These are phyloP conservation scores for Erysimum cheiranthoides DNA, from an alignment of 345 rosid species.

Conservation along the genomic window DNA sequence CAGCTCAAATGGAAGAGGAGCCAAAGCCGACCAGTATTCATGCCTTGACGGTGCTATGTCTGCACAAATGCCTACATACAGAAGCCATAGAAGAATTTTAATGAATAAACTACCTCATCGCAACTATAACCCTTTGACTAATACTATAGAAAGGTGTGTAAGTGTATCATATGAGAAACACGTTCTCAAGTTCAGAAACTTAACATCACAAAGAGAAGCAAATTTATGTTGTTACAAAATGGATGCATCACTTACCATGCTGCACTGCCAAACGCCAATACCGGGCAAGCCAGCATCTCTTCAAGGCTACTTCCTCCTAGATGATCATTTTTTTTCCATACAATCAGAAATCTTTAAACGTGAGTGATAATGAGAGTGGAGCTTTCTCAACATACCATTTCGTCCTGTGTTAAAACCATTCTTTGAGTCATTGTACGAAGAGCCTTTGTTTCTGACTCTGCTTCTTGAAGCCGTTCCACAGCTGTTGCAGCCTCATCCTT, in stretches of 20 bases:
- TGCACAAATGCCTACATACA: slow-evolving; percentile 68
- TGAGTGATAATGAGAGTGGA: slow-evolving; percentile 13
- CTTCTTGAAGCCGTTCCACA: slow-evolving; percentile 69
- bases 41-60: slow-evolving; percentile 82
- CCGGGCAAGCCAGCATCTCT: slow-evolving; percentile 99
- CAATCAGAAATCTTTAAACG: slow-evolving; percentile 37
- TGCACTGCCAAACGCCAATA: slow-evolving; percentile 94
- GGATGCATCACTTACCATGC: slow-evolving; percentile 62
- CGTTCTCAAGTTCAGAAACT: not conserved
- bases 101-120: not conserved
- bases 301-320: slow-evolving; percentile 97
- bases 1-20: slow-evolving; percentile 97
- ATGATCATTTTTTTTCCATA: slow-evolving; percentile 8
- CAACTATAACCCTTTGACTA: not conserved
- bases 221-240: not conserved
- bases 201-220: not conserved
- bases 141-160: slow-evolving; percentile 10
- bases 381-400: slow-evolving; percentile 66
- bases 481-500: slow-evolving; percentile 71
- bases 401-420: slow-evolving; percentile 86
- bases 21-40: slow-evolving; percentile 92
- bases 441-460: slow-evolving; percentile 81
- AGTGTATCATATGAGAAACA: slow-evolving; percentile 5
- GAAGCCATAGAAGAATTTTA: slow-evolving; percentile 6
- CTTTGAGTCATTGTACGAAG: slow-evolving; percentile 88